Evolutionary conservation across 768 basidiomycete genomes (phyloP).

Genomic region (Russula compacta): DNA sequence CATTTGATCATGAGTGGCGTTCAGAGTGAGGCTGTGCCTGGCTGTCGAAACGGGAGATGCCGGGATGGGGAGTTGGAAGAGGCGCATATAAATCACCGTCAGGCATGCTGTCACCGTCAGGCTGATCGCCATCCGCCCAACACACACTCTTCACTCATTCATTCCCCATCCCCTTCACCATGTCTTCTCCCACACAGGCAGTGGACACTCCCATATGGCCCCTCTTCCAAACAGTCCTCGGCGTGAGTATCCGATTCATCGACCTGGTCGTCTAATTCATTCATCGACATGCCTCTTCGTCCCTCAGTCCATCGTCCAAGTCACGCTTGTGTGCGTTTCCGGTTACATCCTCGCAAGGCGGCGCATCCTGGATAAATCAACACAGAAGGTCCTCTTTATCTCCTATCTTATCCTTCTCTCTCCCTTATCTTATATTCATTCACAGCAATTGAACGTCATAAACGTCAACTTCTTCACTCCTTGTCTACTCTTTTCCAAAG

Average conservation of each 20-base stretch:
- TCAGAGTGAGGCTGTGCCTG: no score
- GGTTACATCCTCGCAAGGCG: slow-evolving; percentile 72
- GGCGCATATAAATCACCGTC: neutral
- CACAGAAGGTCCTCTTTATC: slow-evolving; percentile 59
- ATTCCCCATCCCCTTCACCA: neutral
- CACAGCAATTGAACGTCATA: slow-evolving; percentile 65
- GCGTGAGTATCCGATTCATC: slow-evolving; percentile 29
- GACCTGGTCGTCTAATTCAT: neutral
- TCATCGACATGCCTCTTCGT: neutral
- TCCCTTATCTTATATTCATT: neutral
- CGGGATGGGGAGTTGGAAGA: no score
- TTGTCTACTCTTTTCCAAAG: slow-evolving; percentile 85
- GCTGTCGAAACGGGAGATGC: no score
- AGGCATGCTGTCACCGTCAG: no score
- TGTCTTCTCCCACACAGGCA: neutral
- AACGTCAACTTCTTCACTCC: slow-evolving; percentile 89
- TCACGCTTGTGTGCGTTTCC: slow-evolving; percentile 76
- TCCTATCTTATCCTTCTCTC: neutral
- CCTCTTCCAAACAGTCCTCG: slow-evolving; percentile 49
- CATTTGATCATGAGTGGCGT: no score
- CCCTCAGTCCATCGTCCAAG: slow-evolving; percentile 77
- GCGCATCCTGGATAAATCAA: slow-evolving; percentile 81
- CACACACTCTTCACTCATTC: neutral
- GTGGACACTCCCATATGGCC: slow-evolving; percentile 31
- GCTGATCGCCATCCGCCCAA: no score